phyloP scores from a whole-genome alignment of 1,284 basidiomycete species.

The Exobasidium cylindrosporum region DNA sequence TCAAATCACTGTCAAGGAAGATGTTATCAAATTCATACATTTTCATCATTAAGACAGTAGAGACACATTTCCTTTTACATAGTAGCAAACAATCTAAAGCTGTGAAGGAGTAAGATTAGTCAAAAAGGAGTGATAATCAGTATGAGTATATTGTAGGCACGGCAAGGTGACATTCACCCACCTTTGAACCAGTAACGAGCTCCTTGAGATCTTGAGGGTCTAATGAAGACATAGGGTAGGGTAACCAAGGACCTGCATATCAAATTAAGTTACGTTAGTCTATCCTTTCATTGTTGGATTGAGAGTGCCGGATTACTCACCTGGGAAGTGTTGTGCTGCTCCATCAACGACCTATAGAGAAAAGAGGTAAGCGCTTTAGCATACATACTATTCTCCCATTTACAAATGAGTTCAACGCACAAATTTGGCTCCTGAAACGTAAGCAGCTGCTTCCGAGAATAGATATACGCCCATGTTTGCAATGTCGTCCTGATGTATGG shows the following conservation, averaged over 20 bases:
- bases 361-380: conserved; percentile 12
- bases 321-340: conserved; percentile 15
- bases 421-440: conserved; percentile 66
- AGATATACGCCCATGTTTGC: conserved; percentile 79
- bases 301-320: neutral
- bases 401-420: conserved; percentile 6
- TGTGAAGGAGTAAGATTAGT: too few species aligned
- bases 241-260: conserved; percentile 37
- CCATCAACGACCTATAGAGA: conserved; percentile 33
- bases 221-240: conserved; percentile 44
- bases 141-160: too few species aligned
- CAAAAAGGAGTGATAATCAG: too few species aligned
- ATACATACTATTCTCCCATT: neutral
- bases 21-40: neutral
- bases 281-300: neutral
- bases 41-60: neutral
- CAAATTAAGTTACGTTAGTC: neutral
- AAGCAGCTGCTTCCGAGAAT: conserved; percentile 81
- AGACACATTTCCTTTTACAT: too few species aligned
- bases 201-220: conserved; percentile 37
- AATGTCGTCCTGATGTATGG: conserved; percentile 65
- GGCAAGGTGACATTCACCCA: neutral
- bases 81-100: too few species aligned
- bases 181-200: conserved; percentile 32
- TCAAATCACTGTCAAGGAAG: neutral